phyloP scores from a whole-genome alignment of 140 eudicot genomes.

The Ambrosia hybrid region DNA sequence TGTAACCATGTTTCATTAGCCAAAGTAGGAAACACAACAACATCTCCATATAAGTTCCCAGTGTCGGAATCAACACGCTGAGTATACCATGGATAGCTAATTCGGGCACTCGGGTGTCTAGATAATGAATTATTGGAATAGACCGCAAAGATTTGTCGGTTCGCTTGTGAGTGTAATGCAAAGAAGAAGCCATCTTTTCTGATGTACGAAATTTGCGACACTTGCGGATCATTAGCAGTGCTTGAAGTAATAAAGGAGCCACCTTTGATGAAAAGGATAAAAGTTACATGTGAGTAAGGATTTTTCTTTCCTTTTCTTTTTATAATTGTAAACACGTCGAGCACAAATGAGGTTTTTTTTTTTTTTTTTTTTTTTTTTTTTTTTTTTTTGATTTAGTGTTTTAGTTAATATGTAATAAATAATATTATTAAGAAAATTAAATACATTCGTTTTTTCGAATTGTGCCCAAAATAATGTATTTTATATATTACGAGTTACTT shows the following conservation, averaged over 20 bases:
- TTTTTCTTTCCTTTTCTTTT: no score
- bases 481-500: no score
- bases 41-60: conserved; percentile 48
- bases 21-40: conserved; percentile 19
- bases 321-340: no score
- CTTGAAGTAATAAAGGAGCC: conserved; percentile 57
- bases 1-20: conserved; percentile 43
- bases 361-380: no score
- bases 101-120: conserved; percentile 4
- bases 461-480: no score
- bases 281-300: no score
- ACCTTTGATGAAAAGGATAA: conserved; percentile 37
- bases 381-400: no score
- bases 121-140: conserved; percentile 51
- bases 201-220: conserved; percentile 55
- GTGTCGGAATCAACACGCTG: conserved; percentile 46
- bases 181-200: conserved; percentile 49
- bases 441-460: no score
- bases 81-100: conserved; percentile 35
- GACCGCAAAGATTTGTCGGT: conserved; percentile 31
- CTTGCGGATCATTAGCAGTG: conserved; percentile 45
- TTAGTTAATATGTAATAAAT: no score
- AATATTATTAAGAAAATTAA: no score
- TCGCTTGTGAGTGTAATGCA: conserved; percentile 31
- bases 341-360: no score